A percentile compares a stretch with the other conserved stretches of the same genome.
These are phyloP conservation scores for Starmerella sirachaensis DNA, from an alignment of 805 yeast genomes.

Conservation along the genomic window DNA sequence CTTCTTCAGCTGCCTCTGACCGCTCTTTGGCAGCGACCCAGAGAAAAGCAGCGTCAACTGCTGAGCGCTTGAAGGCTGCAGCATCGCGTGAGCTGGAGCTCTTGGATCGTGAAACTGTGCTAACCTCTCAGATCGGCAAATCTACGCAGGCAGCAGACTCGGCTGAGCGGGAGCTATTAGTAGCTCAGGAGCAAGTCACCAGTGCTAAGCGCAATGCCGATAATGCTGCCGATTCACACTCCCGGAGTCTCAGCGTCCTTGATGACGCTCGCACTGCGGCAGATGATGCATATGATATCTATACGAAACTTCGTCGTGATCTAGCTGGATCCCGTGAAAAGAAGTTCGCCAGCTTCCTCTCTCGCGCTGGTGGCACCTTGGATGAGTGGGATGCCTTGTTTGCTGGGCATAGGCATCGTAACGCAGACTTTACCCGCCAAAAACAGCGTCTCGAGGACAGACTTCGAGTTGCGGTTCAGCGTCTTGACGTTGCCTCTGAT, in stretches of 20 bases:
- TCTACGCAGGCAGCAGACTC: background rate
- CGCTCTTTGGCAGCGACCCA: conserved; percentile 17
- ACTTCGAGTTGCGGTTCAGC: conserved; percentile 50
- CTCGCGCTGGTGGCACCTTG: conserved; percentile 13
- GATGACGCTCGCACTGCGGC: background rate
- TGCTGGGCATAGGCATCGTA: conserved; percentile 34
- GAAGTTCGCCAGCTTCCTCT: conserved; percentile 5
- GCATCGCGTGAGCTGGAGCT: conserved; percentile 28
- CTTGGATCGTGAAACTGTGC: conserved; percentile 28
- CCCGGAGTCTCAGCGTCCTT: background rate
- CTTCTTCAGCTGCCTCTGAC: conserved; percentile 8
- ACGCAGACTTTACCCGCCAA: conserved; percentile 49
- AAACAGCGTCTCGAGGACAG: conserved; percentile 50
- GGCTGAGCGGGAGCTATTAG: conserved; percentile 5
- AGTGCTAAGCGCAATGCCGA: conserved; percentile 9
- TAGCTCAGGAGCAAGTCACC: conserved; percentile 8
- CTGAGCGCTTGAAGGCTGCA: conserved; percentile 24
- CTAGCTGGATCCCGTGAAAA: background rate
- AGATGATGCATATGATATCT: too few species aligned
- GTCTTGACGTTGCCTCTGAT: conserved; percentile 39
- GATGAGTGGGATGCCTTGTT: conserved; percentile 16
- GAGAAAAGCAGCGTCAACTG: conserved; percentile 11
- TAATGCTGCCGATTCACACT: conserved; percentile 2
- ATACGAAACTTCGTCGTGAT: too few species aligned
- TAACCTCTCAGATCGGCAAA: conserved; percentile 6